These are phyloP conservation scores for Phaeomoniella chlamydospora DNA, from an alignment of 2,329 filamentous ascomycete genomes.

Conservation along the genomic window DNA sequence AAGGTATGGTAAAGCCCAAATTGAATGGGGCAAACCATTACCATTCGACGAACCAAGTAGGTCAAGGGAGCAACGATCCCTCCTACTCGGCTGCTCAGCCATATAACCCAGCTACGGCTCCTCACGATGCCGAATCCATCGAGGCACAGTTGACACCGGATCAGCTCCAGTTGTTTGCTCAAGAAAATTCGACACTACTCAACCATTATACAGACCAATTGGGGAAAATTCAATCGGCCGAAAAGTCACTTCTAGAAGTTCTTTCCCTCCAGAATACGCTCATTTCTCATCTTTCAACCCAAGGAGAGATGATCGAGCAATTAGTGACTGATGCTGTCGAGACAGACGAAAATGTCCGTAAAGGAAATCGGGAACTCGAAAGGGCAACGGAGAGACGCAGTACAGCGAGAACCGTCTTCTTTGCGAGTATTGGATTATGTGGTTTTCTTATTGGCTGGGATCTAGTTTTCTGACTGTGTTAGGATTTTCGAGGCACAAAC, in stretches of 20 bases:
- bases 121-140: constrained; percentile 18
- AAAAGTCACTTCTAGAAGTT: constrained; percentile 84
- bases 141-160: constrained; percentile 58
- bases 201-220: constrained; percentile 89
- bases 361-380: constrained; percentile 84
- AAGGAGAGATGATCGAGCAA: constrained; percentile 80
- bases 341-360: constrained; percentile 74
- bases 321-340: constrained; percentile 69
- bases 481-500: too few relatives aligned
- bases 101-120: background rate
- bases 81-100: background rate
- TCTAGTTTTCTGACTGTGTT: constrained; percentile 44
- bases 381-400: constrained; percentile 60
- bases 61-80: constrained; percentile 11
- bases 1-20: constrained; percentile 4
- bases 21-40: constrained; percentile 4
- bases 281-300: constrained; percentile 68
- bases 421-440: constrained; percentile 62
- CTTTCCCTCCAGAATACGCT: constrained; percentile 82
- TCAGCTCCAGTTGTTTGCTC: constrained; percentile 83
- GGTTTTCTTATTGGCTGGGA: constrained; percentile 66
- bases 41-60: constrained; percentile 2
- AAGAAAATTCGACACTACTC: constrained; percentile 85
- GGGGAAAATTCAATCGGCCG: constrained; percentile 84
- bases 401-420: constrained; percentile 65